Base-by-base conservation (phyloP, 2,329 filamentous ascomycete species). In the Sclerotinia nivalis region DNA sequence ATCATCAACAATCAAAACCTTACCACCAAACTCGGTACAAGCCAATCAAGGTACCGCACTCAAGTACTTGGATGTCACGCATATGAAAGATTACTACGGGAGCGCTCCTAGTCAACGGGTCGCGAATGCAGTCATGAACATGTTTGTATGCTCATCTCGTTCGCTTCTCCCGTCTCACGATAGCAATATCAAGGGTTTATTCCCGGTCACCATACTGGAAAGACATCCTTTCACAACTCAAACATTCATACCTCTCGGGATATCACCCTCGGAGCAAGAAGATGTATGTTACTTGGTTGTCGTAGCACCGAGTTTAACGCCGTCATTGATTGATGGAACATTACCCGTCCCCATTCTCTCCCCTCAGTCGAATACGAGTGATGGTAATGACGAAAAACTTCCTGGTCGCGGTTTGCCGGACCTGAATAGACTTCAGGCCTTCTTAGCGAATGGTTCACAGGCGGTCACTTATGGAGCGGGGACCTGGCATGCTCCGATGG, bases 401-500 rank as follows among this genome's bases (percentile, higher is more conserved):
- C 76, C 75, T 4, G 76, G 77, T 28, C 71, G 76, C 61, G 77
- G 77, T 0, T 79, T 93, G 25, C 95, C 96, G 0, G 93, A 97
- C 79, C 77, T 97, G 54, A 78, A 80, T 31, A 84, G 86, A 12
- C 76, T 97, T 52, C 86, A 84, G 74, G 95, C 93, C 0, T 99
- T 97, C 78, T 81, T 96, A 68, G 94, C 92, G 1, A 87, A 85
- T 64, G 89, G 88, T 3, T 85, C 86, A 34, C 93, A 97, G 82
- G 94, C 93, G 15, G 93, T 99, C 20, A 97, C 93, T 3, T 99
- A 98, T 79, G 93, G 87, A 1, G 89, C 92, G 1, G 96, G 93
- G 7, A 97, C 93, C 68, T 99, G 90, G 88, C 96, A 99, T 83
- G 93, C 95, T 72, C 96, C 96, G 0, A 98, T 99, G 95, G 91